Evolutionary conservation across 768 basidiomycete species (phyloP).

Genomic region (Brasilioporus rufonigricans): DNA sequence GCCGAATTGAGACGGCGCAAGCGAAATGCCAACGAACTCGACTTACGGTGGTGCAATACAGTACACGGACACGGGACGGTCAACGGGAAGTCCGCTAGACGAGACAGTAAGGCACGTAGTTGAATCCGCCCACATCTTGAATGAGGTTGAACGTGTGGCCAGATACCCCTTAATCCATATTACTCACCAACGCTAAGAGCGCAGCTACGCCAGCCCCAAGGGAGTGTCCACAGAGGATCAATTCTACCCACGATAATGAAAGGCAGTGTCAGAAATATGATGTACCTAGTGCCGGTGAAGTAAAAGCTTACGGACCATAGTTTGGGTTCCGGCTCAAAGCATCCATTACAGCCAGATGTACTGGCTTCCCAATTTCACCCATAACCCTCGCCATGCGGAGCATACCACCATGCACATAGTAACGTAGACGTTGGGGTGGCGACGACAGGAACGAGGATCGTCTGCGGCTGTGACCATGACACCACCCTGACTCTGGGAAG

Average conservation of each 20-base stretch:
- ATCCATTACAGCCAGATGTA: constrained; percentile 69
- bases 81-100: constrained; percentile 67
- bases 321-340: constrained; percentile 67
- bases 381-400: constrained; percentile 74
- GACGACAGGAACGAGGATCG: constrained; percentile 24
- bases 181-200: constrained; percentile 65
- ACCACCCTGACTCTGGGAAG: constrained; percentile 34
- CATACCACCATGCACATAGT: constrained; percentile 81
- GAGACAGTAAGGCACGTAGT: constrained; percentile 65
- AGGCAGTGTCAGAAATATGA: neutral
- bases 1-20: neutral
- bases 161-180: neutral
- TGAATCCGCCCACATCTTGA: constrained; percentile 84
- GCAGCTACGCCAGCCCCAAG: constrained; percentile 81
- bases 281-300: neutral
- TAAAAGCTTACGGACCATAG: constrained; percentile 54
- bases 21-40: neutral
- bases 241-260: constrained; percentile 38
- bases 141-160: neutral
- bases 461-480: constrained; percentile 24
- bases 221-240: constrained; percentile 81
- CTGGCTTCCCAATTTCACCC: constrained; percentile 74
- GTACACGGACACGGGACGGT: constrained; percentile 67
- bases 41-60: constrained; percentile 79
- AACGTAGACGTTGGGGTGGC: constrained; percentile 30